These are phyloP conservation scores for Pseudogymnoascus sp. DNA, from an alignment of 2,329 filamentous ascomycete genomes.

Conservation along the genomic window DNA sequence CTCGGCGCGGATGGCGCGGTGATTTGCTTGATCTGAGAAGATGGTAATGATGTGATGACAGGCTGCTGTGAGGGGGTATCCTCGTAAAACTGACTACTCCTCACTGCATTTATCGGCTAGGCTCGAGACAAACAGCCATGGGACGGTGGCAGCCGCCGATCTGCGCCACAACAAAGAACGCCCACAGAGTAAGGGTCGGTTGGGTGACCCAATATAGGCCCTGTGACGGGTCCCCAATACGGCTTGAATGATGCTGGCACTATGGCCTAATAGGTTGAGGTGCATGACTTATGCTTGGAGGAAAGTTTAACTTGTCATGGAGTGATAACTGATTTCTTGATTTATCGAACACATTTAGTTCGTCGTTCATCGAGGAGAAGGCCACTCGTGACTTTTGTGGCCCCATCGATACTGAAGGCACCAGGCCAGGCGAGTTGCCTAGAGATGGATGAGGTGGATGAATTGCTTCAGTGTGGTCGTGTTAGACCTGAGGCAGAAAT, in stretches of 20 bases:
- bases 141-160: neutral
- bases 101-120: neutral
- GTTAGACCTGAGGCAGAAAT: neutral
- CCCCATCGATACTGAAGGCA: neutral
- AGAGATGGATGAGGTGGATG: too few relatives aligned
- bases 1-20: neutral
- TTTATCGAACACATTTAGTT: neutral
- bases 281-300: neutral
- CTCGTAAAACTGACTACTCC: constrained; percentile 13
- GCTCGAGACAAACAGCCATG: neutral
- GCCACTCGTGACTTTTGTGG: too few relatives aligned
- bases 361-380: too few relatives aligned
- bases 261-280: neutral
- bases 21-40: constrained; percentile 18
- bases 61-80: constrained; percentile 15
- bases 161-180: neutral
- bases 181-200: neutral
- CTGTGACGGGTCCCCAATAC: neutral
- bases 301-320: neutral
- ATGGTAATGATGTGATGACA: constrained; percentile 18
- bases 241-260: neutral
- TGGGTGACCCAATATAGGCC: neutral
- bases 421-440: neutral
- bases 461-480: too few relatives aligned
- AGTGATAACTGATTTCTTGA: neutral